Conservation (phyloP, 2,329 filamentous ascomycete genomes). For the Nemania sp. region DNA sequence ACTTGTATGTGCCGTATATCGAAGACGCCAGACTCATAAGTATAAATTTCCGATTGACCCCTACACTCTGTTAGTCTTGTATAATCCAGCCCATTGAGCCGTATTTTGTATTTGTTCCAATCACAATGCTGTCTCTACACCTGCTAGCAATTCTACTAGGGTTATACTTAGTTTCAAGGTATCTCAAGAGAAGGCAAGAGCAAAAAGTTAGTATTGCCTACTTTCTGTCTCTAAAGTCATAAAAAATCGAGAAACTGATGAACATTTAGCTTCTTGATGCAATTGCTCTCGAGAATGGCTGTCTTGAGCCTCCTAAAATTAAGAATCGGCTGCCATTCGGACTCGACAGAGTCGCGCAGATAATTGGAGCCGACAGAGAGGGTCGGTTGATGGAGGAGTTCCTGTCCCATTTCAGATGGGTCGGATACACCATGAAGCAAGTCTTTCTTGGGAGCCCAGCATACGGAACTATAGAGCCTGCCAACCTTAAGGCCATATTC, state of each 20-base stretch:
- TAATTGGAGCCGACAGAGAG: conserved; percentile 37
- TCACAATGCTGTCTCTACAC: conserved; percentile 19
- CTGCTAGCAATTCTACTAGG: conserved; percentile 16
- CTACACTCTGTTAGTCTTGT: no score
- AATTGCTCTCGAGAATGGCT: conserved; percentile 35
- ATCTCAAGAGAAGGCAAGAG: conserved; percentile 22
- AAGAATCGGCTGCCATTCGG: conserved; percentile 37
- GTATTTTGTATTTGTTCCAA: neutral
- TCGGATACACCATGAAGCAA: conserved; percentile 40
- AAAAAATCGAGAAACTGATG: neutral
- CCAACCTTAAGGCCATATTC: conserved; percentile 43
- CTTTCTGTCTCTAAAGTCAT: neutral
- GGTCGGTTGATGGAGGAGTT: conserved; percentile 39
- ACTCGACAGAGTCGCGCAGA: conserved; percentile 39
- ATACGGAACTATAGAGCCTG: conserved; percentile 43
- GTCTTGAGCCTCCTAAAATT: conserved; percentile 33
- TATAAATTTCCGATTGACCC: neutral
- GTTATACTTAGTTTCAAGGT: conserved; percentile 11
- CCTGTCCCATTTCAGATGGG: conserved; percentile 38
- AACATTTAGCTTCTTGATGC: conserved; percentile 24
- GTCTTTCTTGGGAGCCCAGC: conserved; percentile 36
- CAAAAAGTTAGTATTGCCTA: conserved; percentile 19
- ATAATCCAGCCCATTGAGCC: neutral
- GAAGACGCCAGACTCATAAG: no score
- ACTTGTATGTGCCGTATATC: no score